Base-by-base conservation (phyloP, 2,329 filamentous ascomycete genomes). In the Aspergillus aculeatus region DNA sequence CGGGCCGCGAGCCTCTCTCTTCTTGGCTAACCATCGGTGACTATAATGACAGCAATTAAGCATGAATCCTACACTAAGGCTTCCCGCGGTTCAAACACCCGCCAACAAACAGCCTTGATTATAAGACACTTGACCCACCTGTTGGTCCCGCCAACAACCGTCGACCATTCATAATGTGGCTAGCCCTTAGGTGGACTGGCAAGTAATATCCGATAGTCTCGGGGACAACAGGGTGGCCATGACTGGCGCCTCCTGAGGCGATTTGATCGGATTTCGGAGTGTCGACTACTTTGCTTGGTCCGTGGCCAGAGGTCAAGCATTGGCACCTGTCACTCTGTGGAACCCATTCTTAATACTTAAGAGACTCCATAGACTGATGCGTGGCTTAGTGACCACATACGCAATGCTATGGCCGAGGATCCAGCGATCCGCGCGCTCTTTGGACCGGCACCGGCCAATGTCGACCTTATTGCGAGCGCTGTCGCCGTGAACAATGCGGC, bases 361-460 rank as follows among this genome's bases (percentile, higher is more conserved):
- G 24, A 26, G 5, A 26, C 5, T 26, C 24, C 24, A 26, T 26
- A 1, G 24, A 26, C 24, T 26, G 24, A 26, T 26, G 24, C 24
- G 24, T 26, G 24, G 24, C 24, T 26, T 26, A 6, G 24, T 26
- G 24, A 26, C 16, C 38, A 16, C 14, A 14, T 16, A 41, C 38
- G 16, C 38, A n/a, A 41, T 41, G 38, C 38, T n/a, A 63, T 59
- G 62, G 38, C 35, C 5, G 32, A 62, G 16, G 59, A 65, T 29
- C 57, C 63, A 12, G 56, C 41, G 11, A 65, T 64, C 24, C 31
- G 41, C 24, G 41, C 32, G 24, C 19, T 62, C 47, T 67, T 65
- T 53, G 65, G 65, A 16, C 54, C 60, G 14, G 32, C 60, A 5
- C 57, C 59, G 6, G 23, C 47, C 16, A 32, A 47, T 12, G 31